Percentiles rank a stretch among this genome's conserved stretches.
phyloP scores from a whole-genome alignment of 2,329 filamentous ascomycete genomes.

The Colletotrichum tropicale region DNA sequence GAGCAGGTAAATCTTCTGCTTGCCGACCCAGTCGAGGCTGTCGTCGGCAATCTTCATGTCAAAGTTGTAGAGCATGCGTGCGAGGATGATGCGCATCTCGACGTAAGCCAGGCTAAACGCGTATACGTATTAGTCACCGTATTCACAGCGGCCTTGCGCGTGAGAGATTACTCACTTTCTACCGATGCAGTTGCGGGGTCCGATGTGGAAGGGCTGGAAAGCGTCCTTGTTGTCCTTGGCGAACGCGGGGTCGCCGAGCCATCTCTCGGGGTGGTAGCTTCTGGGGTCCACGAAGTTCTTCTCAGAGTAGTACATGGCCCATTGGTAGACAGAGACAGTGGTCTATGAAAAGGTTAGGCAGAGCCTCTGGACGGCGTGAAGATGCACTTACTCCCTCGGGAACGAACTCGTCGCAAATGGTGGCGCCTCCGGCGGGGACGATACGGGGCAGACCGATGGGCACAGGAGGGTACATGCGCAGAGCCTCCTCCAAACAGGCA shows the following conservation, averaged over 20 bases:
- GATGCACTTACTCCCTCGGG: conserved; percentile 31
- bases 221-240: conserved; percentile 33
- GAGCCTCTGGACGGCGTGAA: accelerated
- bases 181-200: conserved; percentile 55
- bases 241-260: conserved; percentile 26
- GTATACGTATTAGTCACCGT: not conserved
- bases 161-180: conserved; percentile 43
- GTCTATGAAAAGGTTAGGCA: not conserved
- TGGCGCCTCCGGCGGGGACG: conserved; percentile 34
- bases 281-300: conserved; percentile 34
- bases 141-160: not conserved
- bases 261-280: conserved; percentile 38
- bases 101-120: conserved; percentile 42
- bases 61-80: conserved; percentile 50
- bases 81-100: conserved; percentile 53
- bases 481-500: conserved; percentile 44
- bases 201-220: conserved; percentile 52
- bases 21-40: conserved; percentile 37
- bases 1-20: conserved; percentile 13
- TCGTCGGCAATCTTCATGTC: conserved; percentile 43
- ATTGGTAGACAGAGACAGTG: conserved; percentile 37
- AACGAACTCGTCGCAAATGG: conserved; percentile 32
- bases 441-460: conserved; percentile 29
- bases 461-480: conserved; percentile 43
- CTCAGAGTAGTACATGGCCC: conserved; percentile 35